These are phyloP conservation scores for Prunus kanzakura DNA, from an alignment of 306 rosid species.

Conservation along the genomic window DNA sequence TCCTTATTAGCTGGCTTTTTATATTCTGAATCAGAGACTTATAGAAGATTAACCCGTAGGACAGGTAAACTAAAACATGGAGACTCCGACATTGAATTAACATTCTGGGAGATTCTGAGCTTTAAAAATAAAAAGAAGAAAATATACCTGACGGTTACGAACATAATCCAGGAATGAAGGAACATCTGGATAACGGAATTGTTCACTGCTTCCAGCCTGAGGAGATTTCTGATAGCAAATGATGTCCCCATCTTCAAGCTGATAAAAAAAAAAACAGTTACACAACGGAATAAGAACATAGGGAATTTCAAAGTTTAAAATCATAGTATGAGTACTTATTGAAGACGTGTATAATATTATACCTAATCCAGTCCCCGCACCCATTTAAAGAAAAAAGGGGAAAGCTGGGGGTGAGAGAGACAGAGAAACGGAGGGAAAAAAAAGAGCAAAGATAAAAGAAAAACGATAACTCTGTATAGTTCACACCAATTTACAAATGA, in stretches of 20 bases:
- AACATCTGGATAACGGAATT: conserved; percentile 64
- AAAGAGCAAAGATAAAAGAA: not conserved
- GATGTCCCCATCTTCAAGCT: conserved; percentile 88
- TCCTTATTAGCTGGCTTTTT: not conserved
- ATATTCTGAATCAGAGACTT: not conserved
- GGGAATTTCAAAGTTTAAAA: not conserved
- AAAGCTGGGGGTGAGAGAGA: not conserved
- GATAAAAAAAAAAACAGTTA: conserved; percentile 4
- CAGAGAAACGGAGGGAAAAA: not conserved
- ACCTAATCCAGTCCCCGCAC: not conserved
- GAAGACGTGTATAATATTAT: not conserved
- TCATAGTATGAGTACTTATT: not conserved
- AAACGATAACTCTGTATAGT: not conserved
- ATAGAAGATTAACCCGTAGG: not conserved
- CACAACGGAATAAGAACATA: not conserved
- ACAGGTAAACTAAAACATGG: not conserved
- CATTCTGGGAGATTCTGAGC: not conserved
- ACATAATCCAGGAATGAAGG: conserved; percentile 84
- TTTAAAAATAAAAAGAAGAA: not conserved
- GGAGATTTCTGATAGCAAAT: conserved; percentile 71
- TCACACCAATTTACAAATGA: not conserved
- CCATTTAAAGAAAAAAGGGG: not conserved
- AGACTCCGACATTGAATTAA: not conserved
- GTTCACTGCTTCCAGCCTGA: conserved; percentile 37
- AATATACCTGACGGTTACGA: conserved; percentile 68